Conservation (phyloP, 1,139 yeast species). For the Pichia sp. region DNA sequence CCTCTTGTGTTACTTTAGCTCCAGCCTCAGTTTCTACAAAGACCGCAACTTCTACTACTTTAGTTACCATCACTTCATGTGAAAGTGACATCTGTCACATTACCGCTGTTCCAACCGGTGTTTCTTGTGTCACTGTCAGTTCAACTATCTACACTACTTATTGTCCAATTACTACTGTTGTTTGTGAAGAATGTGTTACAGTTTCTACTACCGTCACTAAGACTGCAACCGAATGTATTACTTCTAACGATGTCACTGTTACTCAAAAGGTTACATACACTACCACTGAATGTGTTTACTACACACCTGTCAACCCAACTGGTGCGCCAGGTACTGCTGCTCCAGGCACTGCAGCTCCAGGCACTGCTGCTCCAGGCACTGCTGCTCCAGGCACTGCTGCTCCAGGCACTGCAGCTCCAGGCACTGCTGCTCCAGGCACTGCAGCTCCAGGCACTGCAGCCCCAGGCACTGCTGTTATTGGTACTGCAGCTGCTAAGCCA, state of each 20-base stretch:
- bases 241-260: conserved; percentile 11
- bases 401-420: not conserved
- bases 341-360: conserved; percentile 30
- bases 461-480: conserved; percentile 24
- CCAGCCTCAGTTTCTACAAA: conserved; percentile 9
- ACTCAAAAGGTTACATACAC: conserved; percentile 17
- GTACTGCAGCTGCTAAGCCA: conserved; percentile 2
- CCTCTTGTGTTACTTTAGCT: conserved; percentile 10
- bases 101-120: conserved; percentile 39
- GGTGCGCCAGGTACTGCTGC: conserved; percentile 30
- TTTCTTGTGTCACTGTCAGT: conserved; percentile 34
- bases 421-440: conserved; percentile 26
- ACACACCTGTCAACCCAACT: conserved; percentile 20
- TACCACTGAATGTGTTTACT: conserved; percentile 19
- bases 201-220: conserved; percentile 23
- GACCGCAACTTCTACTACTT: conserved; percentile 16
- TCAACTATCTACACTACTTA: conserved; percentile 38
- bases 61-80: conserved; percentile 38
- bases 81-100: conserved; percentile 35
- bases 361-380: conserved; percentile 31
- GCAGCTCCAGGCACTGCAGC: conserved; percentile 25
- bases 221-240: conserved; percentile 31
- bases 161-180: conserved; percentile 34
- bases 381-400: not conserved
- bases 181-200: conserved; percentile 14